A percentile compares a stretch with the other conserved stretches of the same genome.
Evolutionary conservation across 2,329 filamentous ascomycete genomes (phyloP).

Genomic region (Epichloe sibirici): DNA sequence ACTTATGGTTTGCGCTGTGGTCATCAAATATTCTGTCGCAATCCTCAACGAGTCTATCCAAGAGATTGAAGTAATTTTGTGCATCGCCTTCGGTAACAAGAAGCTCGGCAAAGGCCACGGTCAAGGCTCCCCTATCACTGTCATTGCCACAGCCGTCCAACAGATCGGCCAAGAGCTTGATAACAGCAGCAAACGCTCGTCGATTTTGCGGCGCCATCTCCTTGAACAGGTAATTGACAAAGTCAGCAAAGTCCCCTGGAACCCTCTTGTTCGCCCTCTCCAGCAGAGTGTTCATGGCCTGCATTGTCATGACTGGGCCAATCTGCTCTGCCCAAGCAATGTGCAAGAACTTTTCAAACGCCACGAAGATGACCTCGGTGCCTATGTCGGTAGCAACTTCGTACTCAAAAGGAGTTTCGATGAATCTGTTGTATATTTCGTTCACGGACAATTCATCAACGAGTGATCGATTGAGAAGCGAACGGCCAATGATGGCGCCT

Average conservation of each 20-base stretch:
- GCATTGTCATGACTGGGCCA: conserved; percentile 66
- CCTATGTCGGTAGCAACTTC: conserved; percentile 63
- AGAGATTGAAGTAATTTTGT: conserved; percentile 73
- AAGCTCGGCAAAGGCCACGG: conserved; percentile 78
- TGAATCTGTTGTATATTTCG: conserved; percentile 77
- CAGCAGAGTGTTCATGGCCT: conserved; percentile 64
- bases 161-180: conserved; percentile 77
- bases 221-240: conserved; percentile 50
- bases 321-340: conserved; percentile 84
- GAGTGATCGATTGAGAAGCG: conserved; percentile 54
- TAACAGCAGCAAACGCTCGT: conserved; percentile 69
- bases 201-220: conserved; percentile 59
- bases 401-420: conserved; percentile 70
- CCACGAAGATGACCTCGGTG: conserved; percentile 76
- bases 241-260: conserved; percentile 60
- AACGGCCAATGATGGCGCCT: conserved; percentile 72
- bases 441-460: conserved; percentile 76
- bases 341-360: conserved; percentile 86
- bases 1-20: conserved; percentile 28
- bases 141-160: conserved; percentile 86
- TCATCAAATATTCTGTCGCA: conserved; percentile 81
- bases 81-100: conserved; percentile 67
- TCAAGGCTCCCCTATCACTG: conserved; percentile 77
- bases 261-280: conserved; percentile 51
- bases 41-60: conserved; percentile 83